A percentile compares a stretch with the other conserved stretches of the same genome.
phyloP scores from a whole-genome alignment of 1,284 basidiomycete genomes.

The Cryptococcus depauperatus region DNA sequence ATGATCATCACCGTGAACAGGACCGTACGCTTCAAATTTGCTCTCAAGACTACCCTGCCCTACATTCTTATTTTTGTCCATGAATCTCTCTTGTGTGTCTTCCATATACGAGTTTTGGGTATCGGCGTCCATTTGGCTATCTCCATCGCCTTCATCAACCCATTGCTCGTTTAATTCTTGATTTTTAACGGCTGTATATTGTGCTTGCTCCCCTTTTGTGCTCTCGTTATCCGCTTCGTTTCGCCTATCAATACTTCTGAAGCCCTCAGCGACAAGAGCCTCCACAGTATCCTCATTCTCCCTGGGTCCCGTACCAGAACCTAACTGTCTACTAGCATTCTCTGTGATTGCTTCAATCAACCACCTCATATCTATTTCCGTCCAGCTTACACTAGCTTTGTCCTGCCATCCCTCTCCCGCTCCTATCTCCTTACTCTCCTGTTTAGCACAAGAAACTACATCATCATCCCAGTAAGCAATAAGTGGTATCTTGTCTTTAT shows the following conservation, averaged over 20 bases:
- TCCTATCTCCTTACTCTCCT: background rate
- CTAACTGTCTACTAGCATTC: background rate
- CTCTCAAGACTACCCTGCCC: no score
- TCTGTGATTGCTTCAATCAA: conserved; percentile 19
- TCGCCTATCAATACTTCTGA: no score
- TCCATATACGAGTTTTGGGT: background rate
- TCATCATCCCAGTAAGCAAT: conserved; percentile 13
- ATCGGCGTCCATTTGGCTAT: background rate
- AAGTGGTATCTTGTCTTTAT: background rate
- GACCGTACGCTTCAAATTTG: background rate
- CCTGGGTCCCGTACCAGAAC: background rate
- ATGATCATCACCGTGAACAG: background rate
- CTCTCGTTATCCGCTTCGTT: background rate
- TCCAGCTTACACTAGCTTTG: conserved; percentile 12
- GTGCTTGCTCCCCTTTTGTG: background rate
- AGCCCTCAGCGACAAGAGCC: no score
- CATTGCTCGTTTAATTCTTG: background rate
- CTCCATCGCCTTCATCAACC: background rate
- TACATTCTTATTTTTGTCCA: background rate
- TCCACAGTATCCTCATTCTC: background rate
- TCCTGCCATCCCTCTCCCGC: conserved; percentile 7
- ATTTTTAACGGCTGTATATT: background rate
- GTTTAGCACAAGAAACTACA: background rate
- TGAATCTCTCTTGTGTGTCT: background rate
- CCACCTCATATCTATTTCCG: conserved; percentile 22